Base-by-base conservation (phyloP, 495 filamentous ascomycete species). In the Astrothelium macrocarpum region DNA sequence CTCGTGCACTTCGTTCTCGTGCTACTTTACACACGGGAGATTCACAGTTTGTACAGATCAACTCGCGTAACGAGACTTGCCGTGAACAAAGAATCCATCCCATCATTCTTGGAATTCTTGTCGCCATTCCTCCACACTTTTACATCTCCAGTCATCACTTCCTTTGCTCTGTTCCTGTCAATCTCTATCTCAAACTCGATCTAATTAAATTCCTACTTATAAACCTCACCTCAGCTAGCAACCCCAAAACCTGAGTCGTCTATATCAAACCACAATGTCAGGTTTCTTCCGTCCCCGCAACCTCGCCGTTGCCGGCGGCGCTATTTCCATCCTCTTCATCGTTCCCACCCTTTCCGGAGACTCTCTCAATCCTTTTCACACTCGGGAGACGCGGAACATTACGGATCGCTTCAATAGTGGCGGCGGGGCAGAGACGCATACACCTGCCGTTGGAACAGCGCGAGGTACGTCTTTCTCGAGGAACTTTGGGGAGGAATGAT, bases 241-340 rank as follows among this genome's bases (percentile, higher is more conserved):
- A n/a, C n/a, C n/a, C n/a, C n/a, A n/a, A n/a, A n/a, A n/a, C n/a
- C n/a, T n/a, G n/a, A n/a, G n/a, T n/a, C n/a, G n/a, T 29, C 49
- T 16, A 20, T 7, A 26, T 16, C 49, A 56, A 56, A 56, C 49
- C 25, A 56, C 49, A 56, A 56, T 56, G 49, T 56, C 49, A 56
- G 49, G 49, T 29, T 56, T 56, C 49, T 56, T 56, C 49, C 49
- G 49, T 20, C 49, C 49, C 16, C 49, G 49, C 25, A 56, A 56
- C 25, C 49, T 56, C 25, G 25, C 20, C 49, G 49, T 56, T 23
- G 49, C 49, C 25, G 49, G 49, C 16, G 49, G 49, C 49, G 49
- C 49, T 23, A 29, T 56, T 23, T 56, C 49, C 49, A 10, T 56
- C 49, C 49, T 56, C 49, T 56, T 26, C 49, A 10, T 56, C 49